Evolutionary conservation across 352 stramenopile species (phyloP).

Genomic region (Globisporangium nunn): DNA sequence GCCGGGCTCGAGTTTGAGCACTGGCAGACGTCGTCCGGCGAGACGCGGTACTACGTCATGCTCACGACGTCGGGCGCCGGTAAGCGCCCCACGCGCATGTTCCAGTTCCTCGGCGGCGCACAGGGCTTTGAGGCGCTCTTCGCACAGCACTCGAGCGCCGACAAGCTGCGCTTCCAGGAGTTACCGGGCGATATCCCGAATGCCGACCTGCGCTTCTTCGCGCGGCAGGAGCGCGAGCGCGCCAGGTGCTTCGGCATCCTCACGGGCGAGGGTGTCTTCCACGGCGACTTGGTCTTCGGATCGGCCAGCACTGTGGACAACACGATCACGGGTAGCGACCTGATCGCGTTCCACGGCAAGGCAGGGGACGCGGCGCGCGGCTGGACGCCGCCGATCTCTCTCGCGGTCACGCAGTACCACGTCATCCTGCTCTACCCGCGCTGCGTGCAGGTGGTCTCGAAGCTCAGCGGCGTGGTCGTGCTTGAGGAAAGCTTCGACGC

Average conservation of each 20-base stretch:
- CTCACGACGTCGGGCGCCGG: slow-evolving; percentile 77
- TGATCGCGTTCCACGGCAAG: slow-evolving; percentile 70
- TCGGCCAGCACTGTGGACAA: slow-evolving; percentile 72
- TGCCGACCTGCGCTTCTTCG: slow-evolving; percentile 73
- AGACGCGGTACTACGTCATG: slow-evolving; percentile 69
- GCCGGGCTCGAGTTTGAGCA: slow-evolving; percentile 79
- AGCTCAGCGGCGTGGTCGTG: slow-evolving; percentile 82
- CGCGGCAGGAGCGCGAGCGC: slow-evolving; percentile 69
- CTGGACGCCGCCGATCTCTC: slow-evolving; percentile 68
- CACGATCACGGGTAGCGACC: slow-evolving; percentile 63
- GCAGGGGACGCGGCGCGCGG: slow-evolving; percentile 32
- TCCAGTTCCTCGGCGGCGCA: slow-evolving; percentile 81
- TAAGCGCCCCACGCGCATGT: slow-evolving; percentile 86
- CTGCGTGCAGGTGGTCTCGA: slow-evolving; percentile 79
- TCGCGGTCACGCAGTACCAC: slow-evolving; percentile 90
- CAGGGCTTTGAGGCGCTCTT: slow-evolving; percentile 84
- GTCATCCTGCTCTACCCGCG: slow-evolving; percentile 85
- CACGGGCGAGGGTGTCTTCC: slow-evolving; percentile 87
- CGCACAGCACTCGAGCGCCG: slow-evolving; percentile 66
- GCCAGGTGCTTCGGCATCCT: slow-evolving; percentile 88
- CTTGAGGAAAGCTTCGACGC: slow-evolving; percentile 80
- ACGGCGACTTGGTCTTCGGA: slow-evolving; percentile 80
- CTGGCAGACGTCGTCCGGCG: slow-evolving; percentile 50
- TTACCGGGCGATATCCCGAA: slow-evolving; percentile 80
- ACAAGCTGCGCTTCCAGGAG: slow-evolving; percentile 87